These are phyloP conservation scores for Cladosporium austrohemisphaericum DNA, from an alignment of 2,329 filamentous ascomycete genomes.

Conservation along the genomic window DNA sequence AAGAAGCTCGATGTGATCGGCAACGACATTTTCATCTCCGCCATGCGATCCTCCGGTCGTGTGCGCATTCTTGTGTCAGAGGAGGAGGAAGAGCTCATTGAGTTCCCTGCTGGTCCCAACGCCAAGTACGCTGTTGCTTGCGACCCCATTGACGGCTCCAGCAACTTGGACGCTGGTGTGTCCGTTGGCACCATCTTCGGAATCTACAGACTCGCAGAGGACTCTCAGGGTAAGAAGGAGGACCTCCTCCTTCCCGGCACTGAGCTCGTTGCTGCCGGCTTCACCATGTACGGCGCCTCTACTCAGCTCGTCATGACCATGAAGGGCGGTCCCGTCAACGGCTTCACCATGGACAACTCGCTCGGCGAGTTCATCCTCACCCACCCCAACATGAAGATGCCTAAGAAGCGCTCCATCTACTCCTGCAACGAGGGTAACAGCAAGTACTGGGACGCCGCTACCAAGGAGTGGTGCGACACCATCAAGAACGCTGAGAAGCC, in stretches of 20 bases:
- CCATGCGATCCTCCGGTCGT: slow-evolving; percentile 89
- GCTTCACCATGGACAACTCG: slow-evolving; percentile 94
- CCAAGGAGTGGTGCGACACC: slow-evolving; percentile 82
- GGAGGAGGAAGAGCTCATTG: slow-evolving; percentile 90
- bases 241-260: slow-evolving; percentile 87
- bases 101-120: slow-evolving; percentile 69
- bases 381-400: slow-evolving; percentile 89
- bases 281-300: slow-evolving; percentile 99
- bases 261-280: slow-evolving; percentile 89
- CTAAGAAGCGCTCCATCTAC: slow-evolving; percentile 79
- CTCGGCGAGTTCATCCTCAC: slow-evolving; percentile 98
- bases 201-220: slow-evolving; percentile 83
- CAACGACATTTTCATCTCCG: slow-evolving; percentile 94
- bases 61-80: slow-evolving; percentile 93
- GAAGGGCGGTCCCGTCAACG: slow-evolving; percentile 87
- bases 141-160: slow-evolving; percentile 96
- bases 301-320: slow-evolving; percentile 96
- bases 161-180: slow-evolving; percentile 95
- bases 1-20: slow-evolving; percentile 99
- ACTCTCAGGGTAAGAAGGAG: slow-evolving; percentile 69
- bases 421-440: slow-evolving; percentile 98
- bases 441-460: slow-evolving; percentile 87
- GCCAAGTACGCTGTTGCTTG: slow-evolving; percentile 92
- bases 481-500: slow-evolving; percentile 78
- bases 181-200: slow-evolving; percentile 97